Evolutionary conservation across 192 early-diverging fungal species (phyloP).

Genomic region (Backusella parvicylindrica): DNA sequence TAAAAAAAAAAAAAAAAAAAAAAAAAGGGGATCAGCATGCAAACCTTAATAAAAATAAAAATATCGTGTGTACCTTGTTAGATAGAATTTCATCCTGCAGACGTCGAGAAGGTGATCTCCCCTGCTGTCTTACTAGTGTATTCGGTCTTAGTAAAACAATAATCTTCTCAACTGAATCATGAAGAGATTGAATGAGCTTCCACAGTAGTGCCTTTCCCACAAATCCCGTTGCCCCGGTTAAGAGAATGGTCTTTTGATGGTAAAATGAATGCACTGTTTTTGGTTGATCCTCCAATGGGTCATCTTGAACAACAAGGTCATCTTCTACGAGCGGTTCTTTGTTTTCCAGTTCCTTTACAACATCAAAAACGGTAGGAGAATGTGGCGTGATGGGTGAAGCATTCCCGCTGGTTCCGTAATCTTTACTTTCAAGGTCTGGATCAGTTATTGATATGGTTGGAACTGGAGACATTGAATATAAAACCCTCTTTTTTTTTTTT

Average conservation of each 20-base stretch:
- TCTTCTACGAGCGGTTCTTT: conserved; percentile 6
- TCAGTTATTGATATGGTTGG: conserved; percentile 34
- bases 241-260: conserved; percentile 35
- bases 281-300: neutral
- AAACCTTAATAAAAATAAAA: too few species aligned
- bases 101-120: conserved; percentile 9
- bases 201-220: conserved; percentile 51
- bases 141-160: conserved; percentile 18
- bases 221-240: conserved; percentile 53
- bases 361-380: conserved; percentile 32
- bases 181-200: conserved; percentile 40
- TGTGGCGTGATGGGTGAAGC: conserved; percentile 15
- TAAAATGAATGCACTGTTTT: conserved; percentile 20
- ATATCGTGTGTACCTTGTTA: conserved; percentile 30
- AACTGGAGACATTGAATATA: conserved; percentile 12
- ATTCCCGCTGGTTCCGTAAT: conserved; percentile 13
- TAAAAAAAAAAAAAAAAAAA: neutral
- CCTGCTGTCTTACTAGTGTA: neutral
- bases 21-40: too few species aligned
- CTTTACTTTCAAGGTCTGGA: conserved; percentile 34
- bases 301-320: neutral
- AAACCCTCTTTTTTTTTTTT: neutral
- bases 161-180: conserved; percentile 33
- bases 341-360: conserved; percentile 31
- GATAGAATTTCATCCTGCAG: conserved; percentile 33